Percentiles rank a stretch among this genome's conserved stretches.
Conservation (phyloP, 495 filamentous ascomycete genomes). For the Penicillium cinerascens region DNA sequence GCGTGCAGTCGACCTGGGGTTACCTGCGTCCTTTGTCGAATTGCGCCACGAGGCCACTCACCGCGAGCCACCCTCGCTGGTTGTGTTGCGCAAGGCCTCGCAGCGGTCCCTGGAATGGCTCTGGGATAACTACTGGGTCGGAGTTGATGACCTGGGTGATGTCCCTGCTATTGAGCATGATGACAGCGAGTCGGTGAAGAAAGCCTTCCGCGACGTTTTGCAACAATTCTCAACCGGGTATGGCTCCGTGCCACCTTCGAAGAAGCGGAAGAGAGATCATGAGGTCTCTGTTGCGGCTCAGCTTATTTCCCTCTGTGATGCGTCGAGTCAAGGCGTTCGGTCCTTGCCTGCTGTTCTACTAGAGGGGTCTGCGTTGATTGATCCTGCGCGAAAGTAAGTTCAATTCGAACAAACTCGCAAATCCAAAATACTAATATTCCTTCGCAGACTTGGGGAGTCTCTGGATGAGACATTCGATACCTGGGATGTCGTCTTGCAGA, state of each 20-base stretch:
- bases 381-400: slow-evolving; percentile 32
- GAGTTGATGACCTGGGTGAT: slow-evolving; percentile 14
- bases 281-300: slow-evolving; percentile 21
- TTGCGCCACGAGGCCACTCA: slow-evolving; percentile 88
- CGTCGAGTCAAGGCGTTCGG: slow-evolving; percentile 13
- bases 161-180: slow-evolving; percentile 6
- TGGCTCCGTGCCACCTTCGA: slow-evolving; percentile 18
- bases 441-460: slow-evolving; percentile 30
- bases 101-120: slow-evolving; percentile 75
- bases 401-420: background rate
- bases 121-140: slow-evolving; percentile 80
- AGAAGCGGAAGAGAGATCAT: slow-evolving; percentile 35
- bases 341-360: slow-evolving; percentile 29
- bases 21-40: slow-evolving; percentile 85
- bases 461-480: slow-evolving; percentile 27
- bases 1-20: slow-evolving; percentile 67
- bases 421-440: slow-evolving; percentile 6
- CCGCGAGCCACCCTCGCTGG: slow-evolving; percentile 73
- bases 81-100: slow-evolving; percentile 62
- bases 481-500: slow-evolving; percentile 37
- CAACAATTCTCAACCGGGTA: slow-evolving; percentile 12
- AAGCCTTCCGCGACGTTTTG: slow-evolving; percentile 17
- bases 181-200: slow-evolving; percentile 15
- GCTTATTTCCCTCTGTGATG: slow-evolving; percentile 30
- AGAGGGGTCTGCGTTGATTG: slow-evolving; percentile 26